Evolutionary conservation across 352 stramenopile genomes (phyloP).

Genomic region (Phytophthora sojae): DNA sequence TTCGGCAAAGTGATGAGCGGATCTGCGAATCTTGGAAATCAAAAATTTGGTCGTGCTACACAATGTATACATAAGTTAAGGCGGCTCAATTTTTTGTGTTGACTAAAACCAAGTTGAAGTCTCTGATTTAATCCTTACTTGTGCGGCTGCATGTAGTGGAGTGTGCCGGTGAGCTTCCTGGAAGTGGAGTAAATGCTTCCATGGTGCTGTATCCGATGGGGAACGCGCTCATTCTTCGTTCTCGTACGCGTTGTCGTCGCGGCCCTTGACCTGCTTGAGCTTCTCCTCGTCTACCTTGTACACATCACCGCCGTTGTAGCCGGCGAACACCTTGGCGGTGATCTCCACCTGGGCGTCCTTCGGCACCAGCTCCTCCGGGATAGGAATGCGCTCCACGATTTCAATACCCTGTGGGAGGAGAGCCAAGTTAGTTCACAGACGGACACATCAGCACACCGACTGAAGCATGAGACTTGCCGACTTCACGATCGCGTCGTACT

Average conservation of each 20-base stretch:
- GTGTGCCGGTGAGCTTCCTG: slow-evolving; percentile 1
- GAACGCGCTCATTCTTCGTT: slow-evolving; percentile 32
- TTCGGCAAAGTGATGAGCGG: neutral
- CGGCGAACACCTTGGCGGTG: slow-evolving; percentile 96
- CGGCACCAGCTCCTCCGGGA: slow-evolving; percentile 97
- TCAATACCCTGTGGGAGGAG: slow-evolving; percentile 91
- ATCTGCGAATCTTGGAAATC: slow-evolving; percentile 34
- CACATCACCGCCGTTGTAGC: slow-evolving; percentile 89
- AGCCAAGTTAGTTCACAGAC: slow-evolving; percentile 20
- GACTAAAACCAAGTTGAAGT: slow-evolving; percentile 18
- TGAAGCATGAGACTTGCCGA: slow-evolving; percentile 65
- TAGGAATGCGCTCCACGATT: slow-evolving; percentile 98
- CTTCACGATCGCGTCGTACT: slow-evolving; percentile 99
- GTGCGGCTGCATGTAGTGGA: neutral
- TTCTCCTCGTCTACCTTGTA: slow-evolving; percentile 95
- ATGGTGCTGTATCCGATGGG: slow-evolving; percentile 17
- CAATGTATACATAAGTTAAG: slow-evolving; percentile 10
- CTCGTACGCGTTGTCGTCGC: slow-evolving; percentile 75
- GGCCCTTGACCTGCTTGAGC: slow-evolving; percentile 95
- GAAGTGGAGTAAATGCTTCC: slow-evolving; percentile 7
- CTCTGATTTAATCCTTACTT: neutral
- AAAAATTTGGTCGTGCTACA: slow-evolving; percentile 26
- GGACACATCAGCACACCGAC: neutral
- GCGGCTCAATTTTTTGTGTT: slow-evolving; percentile 10
- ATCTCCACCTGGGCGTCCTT: slow-evolving; percentile 99